Percentiles rank a stretch among this genome's conserved stretches.
These are phyloP conservation scores for Trichoderma sp. DNA, from an alignment of 2,329 filamentous ascomycete genomes.

Conservation along the genomic window DNA sequence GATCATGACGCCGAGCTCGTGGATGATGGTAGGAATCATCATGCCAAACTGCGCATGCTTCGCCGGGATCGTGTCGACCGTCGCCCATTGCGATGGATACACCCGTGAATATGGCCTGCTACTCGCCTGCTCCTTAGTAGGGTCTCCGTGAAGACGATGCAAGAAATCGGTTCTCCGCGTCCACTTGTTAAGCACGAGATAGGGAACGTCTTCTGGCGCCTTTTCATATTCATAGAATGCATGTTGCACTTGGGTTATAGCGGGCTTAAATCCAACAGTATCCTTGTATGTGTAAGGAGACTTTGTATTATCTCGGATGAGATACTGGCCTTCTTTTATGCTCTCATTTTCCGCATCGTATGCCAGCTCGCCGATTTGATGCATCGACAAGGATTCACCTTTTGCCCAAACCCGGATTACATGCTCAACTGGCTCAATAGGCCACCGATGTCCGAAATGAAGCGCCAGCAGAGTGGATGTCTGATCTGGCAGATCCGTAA, in stretches of 20 bases:
- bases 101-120: constrained; percentile 44
- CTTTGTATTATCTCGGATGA: constrained; percentile 40
- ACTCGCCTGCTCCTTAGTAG: constrained; percentile 26
- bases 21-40: constrained; percentile 70
- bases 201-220: constrained; percentile 44
- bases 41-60: constrained; percentile 50
- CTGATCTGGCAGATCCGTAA: constrained; percentile 37
- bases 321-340: constrained; percentile 25
- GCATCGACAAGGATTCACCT: constrained; percentile 27
- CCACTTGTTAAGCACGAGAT: constrained; percentile 49
- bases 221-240: constrained; percentile 37
- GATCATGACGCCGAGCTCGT: constrained; percentile 64
- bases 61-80: constrained; percentile 46
- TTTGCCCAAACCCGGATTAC: constrained; percentile 42
- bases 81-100: constrained; percentile 48
- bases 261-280: constrained; percentile 45
- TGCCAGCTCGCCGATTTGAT: constrained; percentile 31
- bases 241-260: constrained; percentile 37
- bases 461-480: constrained; percentile 45
- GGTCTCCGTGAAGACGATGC: constrained; percentile 35
- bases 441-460: constrained; percentile 49
- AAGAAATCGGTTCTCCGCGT: constrained; percentile 60
- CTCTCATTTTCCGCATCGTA: constrained; percentile 30
- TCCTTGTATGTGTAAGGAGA: constrained; percentile 43
- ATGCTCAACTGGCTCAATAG: constrained; percentile 38